Evolutionary conservation across 345 rosid species (phyloP), one percentile per base, ranked within the genome.

Genomic region (Eucalyptus marginata): DNA sequence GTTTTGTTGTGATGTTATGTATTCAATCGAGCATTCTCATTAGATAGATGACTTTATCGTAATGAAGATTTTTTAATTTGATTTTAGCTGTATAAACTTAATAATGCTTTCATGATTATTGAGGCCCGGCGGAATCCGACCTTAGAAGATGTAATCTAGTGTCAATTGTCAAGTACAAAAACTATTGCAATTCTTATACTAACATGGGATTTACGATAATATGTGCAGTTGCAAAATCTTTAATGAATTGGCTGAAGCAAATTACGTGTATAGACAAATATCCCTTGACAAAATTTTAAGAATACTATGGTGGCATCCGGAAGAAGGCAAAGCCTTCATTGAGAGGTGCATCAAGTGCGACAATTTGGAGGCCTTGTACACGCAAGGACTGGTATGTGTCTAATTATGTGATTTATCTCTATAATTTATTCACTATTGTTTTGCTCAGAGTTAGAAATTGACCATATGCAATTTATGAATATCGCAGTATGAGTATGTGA

Each of bases 401-500:
- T 40, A 36, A 36, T 10, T 18, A 20, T 43, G 43, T 11, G 14
- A 40, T 76, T 36, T 76, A 20, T 76, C 15, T 36, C 47, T 76
- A 17, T 68, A 20, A 76, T 76, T 36, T 76, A 20, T 40, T 40
- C 14, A 13, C 27, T 76, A 40, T 40, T 76, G 3, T 40, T 36
- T 36, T 3, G 3, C 43, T 76, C 9, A 1, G 4, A 10, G 25
- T 9, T 76, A 10, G 27, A 76, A 36, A 36, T 76, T 76, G 0
- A 76, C 25, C 13, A 3, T 36, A 6, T 20, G 27, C 83, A 18
- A 76, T 40, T 36, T 43, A 43, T 76, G 83, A 10, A 20, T 40
- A 25, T 40, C 3, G 15, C 9, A 36, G 3, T 40, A 76, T 0
- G 29, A 76, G 27, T 76, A 12, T 3, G 1, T 36, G 13, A 76